Conservation (phyloP, 2,329 filamentous ascomycete genomes). For the Arthroderma sp. region DNA sequence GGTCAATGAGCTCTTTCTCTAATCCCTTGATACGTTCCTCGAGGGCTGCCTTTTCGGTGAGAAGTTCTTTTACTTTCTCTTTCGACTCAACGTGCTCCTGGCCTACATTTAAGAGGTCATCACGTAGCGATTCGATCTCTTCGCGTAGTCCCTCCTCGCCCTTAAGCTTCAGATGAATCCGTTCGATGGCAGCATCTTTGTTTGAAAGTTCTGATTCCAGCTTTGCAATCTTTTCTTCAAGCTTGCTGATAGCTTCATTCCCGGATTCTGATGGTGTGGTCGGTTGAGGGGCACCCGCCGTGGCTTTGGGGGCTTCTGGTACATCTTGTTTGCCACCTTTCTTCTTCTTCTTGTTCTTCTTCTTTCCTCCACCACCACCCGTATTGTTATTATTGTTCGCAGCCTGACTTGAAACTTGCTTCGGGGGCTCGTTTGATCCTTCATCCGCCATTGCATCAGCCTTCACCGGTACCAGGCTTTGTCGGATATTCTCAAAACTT, state of each 20-base stretch:
- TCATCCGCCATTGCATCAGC: conserved; percentile 2
- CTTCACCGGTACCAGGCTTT: conserved; percentile 18
- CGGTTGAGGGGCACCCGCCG: conserved; percentile 9
- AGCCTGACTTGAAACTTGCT: conserved; percentile 1
- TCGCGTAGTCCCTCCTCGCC: conserved; percentile 67
- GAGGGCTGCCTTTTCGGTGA: conserved; percentile 54
- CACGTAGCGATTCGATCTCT: conserved; percentile 71
- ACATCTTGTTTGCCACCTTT: conserved; percentile 47
- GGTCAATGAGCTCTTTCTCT: conserved; percentile 54
- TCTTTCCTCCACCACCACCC: conserved; percentile 43
- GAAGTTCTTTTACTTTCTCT: conserved; percentile 57
- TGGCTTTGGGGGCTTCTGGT: conserved; percentile 19
- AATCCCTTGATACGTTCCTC: conserved; percentile 51
- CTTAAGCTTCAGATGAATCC: conserved; percentile 55
- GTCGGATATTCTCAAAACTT: conserved; percentile 23
- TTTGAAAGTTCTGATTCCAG: conserved; percentile 28
- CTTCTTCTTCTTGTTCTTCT: conserved; percentile 83
- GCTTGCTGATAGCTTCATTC: conserved; percentile 7
- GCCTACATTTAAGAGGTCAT: conserved; percentile 65
- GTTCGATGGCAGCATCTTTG: conserved; percentile 61
- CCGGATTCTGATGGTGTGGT: conserved; percentile 1
- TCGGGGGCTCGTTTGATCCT: conserved; percentile 6
- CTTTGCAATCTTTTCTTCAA: conserved; percentile 24
- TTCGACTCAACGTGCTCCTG: conserved; percentile 75
- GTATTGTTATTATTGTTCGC: neutral